Evolutionary conservation across 495 filamentous ascomycete species (phyloP), one percentile per base, ranked within the genome.

Genomic region (Hypomontagnella monticulosa): DNA sequence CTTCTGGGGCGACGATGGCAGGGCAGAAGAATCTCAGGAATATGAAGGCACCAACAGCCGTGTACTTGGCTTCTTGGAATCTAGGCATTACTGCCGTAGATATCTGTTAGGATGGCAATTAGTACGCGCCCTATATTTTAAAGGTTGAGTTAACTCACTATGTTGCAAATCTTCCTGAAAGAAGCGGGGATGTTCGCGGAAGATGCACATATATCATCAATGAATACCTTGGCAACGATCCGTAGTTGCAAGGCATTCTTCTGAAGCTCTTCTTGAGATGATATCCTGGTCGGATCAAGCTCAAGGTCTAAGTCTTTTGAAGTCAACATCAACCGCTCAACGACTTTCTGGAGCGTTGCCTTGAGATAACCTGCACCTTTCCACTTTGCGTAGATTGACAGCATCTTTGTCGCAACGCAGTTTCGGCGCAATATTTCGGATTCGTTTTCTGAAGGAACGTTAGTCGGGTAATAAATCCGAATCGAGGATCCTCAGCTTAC

Each of bases 11-110:
- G 8, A 89, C 87, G 59, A 89, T 89, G 12, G 87, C 87, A 16
- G 87, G 87, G 57, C 87, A 89, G 66, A 89, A 89, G 77, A 89
- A 89, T 11, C 87, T 82, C 14, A 89, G 76, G 66, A 89, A 89
- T 54, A 89, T 87, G 67, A 89, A 89, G 0, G 87, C 85, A 1
- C 87, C 87, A 34, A 89, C 87, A 33, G 87, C 87, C 2, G 86
- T 89, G 65, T 87, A 89, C 71, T 88, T 89, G n/a, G 87, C 86
- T 16, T 89, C 86, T 11, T 82, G 84, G 55, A 88, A 89, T 27
- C 84, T 77, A 8, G 76, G 78, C 74, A 83, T 78, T 4, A 88
- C 85, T 30, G 85, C 81, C 11, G 75, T 63, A 10, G 84, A 83
- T 59, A 89, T 88, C 81, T 83, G 48, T 32, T 23, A 15, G 41